Conservation (phyloP, 2,329 filamentous ascomycete species). For the Claviceps cyperi region DNA sequence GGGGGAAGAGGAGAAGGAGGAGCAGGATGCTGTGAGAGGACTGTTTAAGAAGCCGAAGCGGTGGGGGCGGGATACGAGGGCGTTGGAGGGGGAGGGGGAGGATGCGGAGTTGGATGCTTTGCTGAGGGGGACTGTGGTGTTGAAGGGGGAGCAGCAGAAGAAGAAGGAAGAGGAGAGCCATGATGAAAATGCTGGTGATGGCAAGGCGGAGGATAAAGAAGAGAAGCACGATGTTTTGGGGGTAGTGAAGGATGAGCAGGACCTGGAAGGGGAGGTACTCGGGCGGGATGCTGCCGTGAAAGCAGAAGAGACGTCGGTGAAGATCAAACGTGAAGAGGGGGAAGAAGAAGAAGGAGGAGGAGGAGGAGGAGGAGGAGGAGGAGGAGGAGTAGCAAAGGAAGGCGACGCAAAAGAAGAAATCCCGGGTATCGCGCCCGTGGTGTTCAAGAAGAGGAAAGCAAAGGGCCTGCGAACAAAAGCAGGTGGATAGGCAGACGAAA, state of each 20-base stretch:
- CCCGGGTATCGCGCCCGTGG: constrained; percentile 29
- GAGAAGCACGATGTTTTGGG: constrained; percentile 1
- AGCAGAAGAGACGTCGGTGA: constrained; percentile 5
- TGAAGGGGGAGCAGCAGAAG: constrained; percentile 14
- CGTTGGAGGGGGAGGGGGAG: constrained; percentile 22
- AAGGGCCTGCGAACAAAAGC: constrained; percentile 44
- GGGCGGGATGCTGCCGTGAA: not conserved
- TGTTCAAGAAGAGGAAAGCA: constrained; percentile 71
- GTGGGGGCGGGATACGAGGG: constrained; percentile 40
- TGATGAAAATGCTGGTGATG: constrained; percentile 18
- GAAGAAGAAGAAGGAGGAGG: constrained; percentile 8
- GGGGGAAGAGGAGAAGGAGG: constrained; percentile 45
- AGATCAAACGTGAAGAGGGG: constrained; percentile 23
- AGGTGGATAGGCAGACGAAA: constrained; percentile 20
- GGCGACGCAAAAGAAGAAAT: not conserved
- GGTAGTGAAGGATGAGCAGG: not conserved
- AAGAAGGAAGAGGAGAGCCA: constrained; percentile 12
- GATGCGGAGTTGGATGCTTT: constrained; percentile 49
- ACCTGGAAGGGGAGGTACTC: not conserved
- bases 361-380: not conserved
- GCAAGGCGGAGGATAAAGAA: constrained; percentile 1
- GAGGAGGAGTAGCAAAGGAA: constrained; percentile 17
- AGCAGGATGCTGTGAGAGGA: constrained; percentile 41
- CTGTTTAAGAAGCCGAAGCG: constrained; percentile 44
- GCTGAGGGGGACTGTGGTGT: constrained; percentile 23